Evolutionary conservation across 1,284 basidiomycete genomes (phyloP).

Genomic region (Malassezia nana): DNA sequence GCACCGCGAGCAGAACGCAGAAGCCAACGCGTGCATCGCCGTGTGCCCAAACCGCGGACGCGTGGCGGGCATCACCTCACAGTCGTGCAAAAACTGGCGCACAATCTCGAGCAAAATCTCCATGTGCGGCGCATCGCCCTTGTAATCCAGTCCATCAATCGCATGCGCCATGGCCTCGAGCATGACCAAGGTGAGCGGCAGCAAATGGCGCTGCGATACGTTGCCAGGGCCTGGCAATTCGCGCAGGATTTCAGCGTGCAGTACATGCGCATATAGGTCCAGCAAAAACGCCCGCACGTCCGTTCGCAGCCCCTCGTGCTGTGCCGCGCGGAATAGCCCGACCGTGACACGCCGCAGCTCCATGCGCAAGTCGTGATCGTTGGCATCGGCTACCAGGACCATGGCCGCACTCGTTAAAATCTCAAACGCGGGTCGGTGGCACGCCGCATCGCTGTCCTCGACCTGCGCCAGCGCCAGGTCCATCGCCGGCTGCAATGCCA

Average conservation of each 20-base stretch:
- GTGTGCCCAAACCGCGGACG: slow-evolving; percentile 34
- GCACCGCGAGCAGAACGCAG: slow-evolving; percentile 44
- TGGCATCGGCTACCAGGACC: slow-evolving; percentile 15
- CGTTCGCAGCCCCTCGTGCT: slow-evolving; percentile 61
- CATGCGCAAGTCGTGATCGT: slow-evolving; percentile 60
- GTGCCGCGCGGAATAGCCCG: slow-evolving; percentile 68
- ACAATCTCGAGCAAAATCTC: slow-evolving; percentile 36
- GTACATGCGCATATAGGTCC: slow-evolving; percentile 61
- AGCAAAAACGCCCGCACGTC: slow-evolving; percentile 62
- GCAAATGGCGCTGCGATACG: slow-evolving; percentile 55
- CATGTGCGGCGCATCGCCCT: slow-evolving; percentile 48
- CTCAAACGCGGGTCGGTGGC: slow-evolving; percentile 66
- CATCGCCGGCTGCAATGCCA: slow-evolving; percentile 66
- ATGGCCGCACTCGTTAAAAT: slow-evolving; percentile 62
- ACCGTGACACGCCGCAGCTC: slow-evolving; percentile 61
- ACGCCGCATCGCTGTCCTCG: slow-evolving; percentile 56
- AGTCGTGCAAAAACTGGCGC: slow-evolving; percentile 26
- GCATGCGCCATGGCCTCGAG: slow-evolving; percentile 40
- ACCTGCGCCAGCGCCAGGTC: slow-evolving; percentile 63
- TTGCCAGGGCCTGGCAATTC: slow-evolving; percentile 48
- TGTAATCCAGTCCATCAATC: slow-evolving; percentile 43
- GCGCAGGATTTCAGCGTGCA: slow-evolving; percentile 51
- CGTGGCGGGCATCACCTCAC: slow-evolving; percentile 31
- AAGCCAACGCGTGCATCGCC: slow-evolving; percentile 42
- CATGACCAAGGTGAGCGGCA: slow-evolving; percentile 51